Evolutionary conservation across 2,329 filamentous ascomycete species (phyloP), one percentile per base, ranked within the genome.

Genomic region (Trichocomaceae sp.): DNA sequence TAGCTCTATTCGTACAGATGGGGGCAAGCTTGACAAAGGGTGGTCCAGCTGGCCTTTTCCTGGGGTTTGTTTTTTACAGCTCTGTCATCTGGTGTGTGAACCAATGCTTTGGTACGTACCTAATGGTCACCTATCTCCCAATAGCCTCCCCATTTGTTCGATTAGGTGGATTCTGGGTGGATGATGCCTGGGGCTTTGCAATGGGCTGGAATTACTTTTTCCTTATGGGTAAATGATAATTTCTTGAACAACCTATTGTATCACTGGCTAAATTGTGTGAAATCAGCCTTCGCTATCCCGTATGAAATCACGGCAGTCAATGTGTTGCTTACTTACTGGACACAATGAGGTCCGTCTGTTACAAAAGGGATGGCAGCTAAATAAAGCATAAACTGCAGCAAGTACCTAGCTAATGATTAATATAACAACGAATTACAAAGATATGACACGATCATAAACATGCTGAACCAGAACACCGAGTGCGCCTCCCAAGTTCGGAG

Each of bases 181-280:
- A 93, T 63, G 87, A 87, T 54, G 86, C 87, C 57, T 80, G 93
- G 26, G 88, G 88, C 54, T 93, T 93, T 68, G 81, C 86, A 87
- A 87, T 23, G 91, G 81, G 77, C 83, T 77, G 79, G 87, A 73
- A 59, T 70, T 71, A 50, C 49, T 42, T 26, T 35, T 51, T 46
- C 6, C 33, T 31, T 15, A 48, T 42, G 51, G 51, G 51, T 53
- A 53, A 47, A 22, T 35, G 22, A 5, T n/a, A 22, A 33, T 6
- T 45, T 7, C 37, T 50, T 31, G 15, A 41, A 7, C n/a, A 10
- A 42, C 13, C 26, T n/a, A 42, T 44, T 3, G 6, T 19, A 3
- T 17, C 37, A 5, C 23, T 45, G 17, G 31, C 49, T 51, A 8
- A 51, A 50, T 50, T 35, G 6, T 51, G n/a, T 44, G 29, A 37